phyloP scores from a whole-genome alignment of 1,139 yeast species.

The Sugiyamaella japonica region DNA sequence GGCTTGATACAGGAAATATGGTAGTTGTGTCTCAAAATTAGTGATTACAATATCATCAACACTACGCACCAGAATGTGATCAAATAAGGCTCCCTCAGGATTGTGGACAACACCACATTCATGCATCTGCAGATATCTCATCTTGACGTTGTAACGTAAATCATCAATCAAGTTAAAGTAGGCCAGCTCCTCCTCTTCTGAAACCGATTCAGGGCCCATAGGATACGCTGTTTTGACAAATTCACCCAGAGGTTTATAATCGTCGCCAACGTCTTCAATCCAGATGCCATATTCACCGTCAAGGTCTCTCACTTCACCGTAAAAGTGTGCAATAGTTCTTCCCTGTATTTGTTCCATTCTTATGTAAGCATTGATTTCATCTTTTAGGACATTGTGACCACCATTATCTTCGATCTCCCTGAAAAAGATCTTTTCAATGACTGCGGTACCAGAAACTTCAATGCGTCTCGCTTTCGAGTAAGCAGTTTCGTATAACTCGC shows the following conservation, averaged over 20 bases:
- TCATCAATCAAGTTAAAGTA: neutral
- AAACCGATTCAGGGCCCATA: neutral
- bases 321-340: neutral
- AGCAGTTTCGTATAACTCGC: neutral
- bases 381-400: neutral
- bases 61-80: neutral
- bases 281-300: neutral
- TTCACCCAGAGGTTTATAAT: neutral
- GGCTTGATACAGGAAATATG: too few relatives aligned
- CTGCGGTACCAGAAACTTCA: neutral
- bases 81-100: neutral
- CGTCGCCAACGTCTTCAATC: neutral
- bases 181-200: neutral
- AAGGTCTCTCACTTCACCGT: neutral
- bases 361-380: neutral
- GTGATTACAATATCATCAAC: neutral
- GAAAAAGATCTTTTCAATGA: neutral
- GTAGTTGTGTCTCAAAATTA: neutral
- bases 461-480: neutral
- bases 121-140: neutral
- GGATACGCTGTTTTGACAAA: neutral
- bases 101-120: neutral
- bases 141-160: neutral
- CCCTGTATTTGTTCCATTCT: neutral
- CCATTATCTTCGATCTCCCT: neutral